These are phyloP conservation scores for Barnettozyma californica DNA, from an alignment of 805 yeast genomes.

Conservation along the genomic window DNA sequence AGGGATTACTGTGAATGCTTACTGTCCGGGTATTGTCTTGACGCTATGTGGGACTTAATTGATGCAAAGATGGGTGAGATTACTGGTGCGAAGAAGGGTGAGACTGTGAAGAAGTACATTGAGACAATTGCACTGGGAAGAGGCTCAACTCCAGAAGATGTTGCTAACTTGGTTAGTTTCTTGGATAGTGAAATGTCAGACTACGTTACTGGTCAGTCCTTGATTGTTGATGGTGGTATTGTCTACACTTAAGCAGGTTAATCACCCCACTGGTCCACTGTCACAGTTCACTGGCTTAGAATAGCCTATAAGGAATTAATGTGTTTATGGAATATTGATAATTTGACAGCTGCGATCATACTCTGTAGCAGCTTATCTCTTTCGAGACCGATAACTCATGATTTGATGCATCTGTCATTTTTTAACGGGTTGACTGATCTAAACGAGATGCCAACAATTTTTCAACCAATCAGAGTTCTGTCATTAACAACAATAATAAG, in stretches of 20 bases:
- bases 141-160: constrained; percentile 32
- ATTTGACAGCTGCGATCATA: no score
- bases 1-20: constrained; percentile 34
- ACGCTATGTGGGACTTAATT: constrained; percentile 33
- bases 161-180: constrained; percentile 31
- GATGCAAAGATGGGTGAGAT: constrained; percentile 24
- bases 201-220: constrained; percentile 32
- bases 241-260: constrained; percentile 7
- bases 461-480: no score
- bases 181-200: constrained; percentile 32
- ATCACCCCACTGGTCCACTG: neutral
- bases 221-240: constrained; percentile 35
- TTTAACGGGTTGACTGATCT: no score
- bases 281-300: no score
- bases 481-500: no score
- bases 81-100: constrained; percentile 26
- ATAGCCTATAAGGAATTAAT: no score
- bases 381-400: no score
- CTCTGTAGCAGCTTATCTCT: no score
- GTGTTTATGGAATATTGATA: no score
- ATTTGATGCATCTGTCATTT: no score
- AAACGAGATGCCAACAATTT: no score
- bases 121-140: constrained; percentile 31
- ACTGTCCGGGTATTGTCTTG: constrained; percentile 36
- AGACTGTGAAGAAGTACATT: constrained; percentile 21